phyloP scores from a whole-genome alignment of 1,284 basidiomycete species.

The Austroboletus novae-zelandiae region DNA sequence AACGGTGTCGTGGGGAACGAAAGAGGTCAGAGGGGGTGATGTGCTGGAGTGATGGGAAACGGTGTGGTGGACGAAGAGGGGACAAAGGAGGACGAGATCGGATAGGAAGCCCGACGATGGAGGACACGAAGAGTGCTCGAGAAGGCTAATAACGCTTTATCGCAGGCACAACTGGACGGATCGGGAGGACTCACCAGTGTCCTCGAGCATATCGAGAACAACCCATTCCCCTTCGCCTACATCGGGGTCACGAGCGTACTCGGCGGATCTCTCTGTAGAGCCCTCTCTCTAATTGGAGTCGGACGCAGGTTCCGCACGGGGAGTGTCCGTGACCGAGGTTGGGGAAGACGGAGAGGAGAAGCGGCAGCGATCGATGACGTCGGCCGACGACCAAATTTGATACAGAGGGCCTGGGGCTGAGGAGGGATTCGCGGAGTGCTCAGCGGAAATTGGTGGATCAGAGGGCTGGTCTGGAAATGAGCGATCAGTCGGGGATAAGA shows the following conservation, averaged over 20 bases:
- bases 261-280: background rate
- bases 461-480: slow-evolving; percentile 40
- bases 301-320: too few relatives aligned
- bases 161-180: background rate
- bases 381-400: slow-evolving; percentile 41
- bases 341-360: slow-evolving; percentile 28
- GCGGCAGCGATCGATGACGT: slow-evolving; percentile 29
- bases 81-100: slow-evolving; percentile 48
- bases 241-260: slow-evolving; percentile 1
- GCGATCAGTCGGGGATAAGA: background rate
- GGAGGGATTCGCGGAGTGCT: slow-evolving; percentile 33
- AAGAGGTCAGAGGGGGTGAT: slow-evolving; percentile 4
- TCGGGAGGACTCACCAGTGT: slow-evolving; percentile 39
- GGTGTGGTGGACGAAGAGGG: slow-evolving; percentile 30
- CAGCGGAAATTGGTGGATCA: slow-evolving; percentile 43
- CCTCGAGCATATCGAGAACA: slow-evolving; percentile 55
- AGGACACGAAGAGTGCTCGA: slow-evolving; percentile 46
- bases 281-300: background rate
- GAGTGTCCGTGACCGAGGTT: slow-evolving; percentile 3
- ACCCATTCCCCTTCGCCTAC: slow-evolving; percentile 46
- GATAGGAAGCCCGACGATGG: slow-evolving; percentile 48
- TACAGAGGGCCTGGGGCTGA: slow-evolving; percentile 44
- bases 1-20: slow-evolving; percentile 35
- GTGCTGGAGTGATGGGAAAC: slow-evolving; percentile 8
- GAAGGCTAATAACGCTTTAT: too few relatives aligned